Percentiles rank a stretch among this genome's conserved stretches.
These are phyloP conservation scores for Singerocomus inundabilis DNA, from an alignment of 1,284 basidiomycete genomes.

Conservation along the genomic window DNA sequence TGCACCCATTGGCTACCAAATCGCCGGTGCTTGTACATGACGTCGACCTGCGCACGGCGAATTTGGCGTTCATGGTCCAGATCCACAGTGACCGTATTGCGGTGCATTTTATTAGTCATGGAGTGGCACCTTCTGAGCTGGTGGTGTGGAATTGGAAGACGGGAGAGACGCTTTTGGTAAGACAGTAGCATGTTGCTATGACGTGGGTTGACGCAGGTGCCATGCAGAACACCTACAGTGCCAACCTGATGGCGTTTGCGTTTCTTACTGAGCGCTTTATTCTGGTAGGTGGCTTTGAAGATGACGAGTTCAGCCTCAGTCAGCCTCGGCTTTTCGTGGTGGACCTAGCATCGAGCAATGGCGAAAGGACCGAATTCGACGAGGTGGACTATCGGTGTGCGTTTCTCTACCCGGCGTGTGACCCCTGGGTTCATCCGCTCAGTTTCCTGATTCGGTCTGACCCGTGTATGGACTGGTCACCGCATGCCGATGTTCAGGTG, in stretches of 20 bases:
- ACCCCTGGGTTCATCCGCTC: conserved; percentile 26
- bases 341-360: conserved; percentile 28
- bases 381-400: conserved; percentile 36
- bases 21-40: conserved; percentile 36
- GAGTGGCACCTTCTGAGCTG: conserved; percentile 41
- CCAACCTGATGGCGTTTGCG: conserved; percentile 42
- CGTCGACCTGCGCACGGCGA: conserved; percentile 20
- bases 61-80: conserved; percentile 45
- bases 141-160: conserved; percentile 66
- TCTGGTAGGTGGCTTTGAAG: conserved; percentile 33
- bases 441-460: conserved; percentile 54
- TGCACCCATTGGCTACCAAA: conserved; percentile 43
- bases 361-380: conserved; percentile 29
- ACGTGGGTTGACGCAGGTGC: conserved; percentile 6
- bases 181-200: conserved; percentile 14
- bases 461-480: conserved; percentile 48
- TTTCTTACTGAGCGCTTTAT: conserved; percentile 47
- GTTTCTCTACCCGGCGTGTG: conserved; percentile 42
- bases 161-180: conserved; percentile 45
- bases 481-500: conserved; percentile 33
- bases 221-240: conserved; percentile 35
- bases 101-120: conserved; percentile 39
- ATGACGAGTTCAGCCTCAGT: conserved; percentile 6
- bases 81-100: conserved; percentile 49
- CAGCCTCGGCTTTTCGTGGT: conserved; percentile 32